phyloP scores from a whole-genome alignment of 73 alveolate genomes.

The Blepharisma japonicum region DNA sequence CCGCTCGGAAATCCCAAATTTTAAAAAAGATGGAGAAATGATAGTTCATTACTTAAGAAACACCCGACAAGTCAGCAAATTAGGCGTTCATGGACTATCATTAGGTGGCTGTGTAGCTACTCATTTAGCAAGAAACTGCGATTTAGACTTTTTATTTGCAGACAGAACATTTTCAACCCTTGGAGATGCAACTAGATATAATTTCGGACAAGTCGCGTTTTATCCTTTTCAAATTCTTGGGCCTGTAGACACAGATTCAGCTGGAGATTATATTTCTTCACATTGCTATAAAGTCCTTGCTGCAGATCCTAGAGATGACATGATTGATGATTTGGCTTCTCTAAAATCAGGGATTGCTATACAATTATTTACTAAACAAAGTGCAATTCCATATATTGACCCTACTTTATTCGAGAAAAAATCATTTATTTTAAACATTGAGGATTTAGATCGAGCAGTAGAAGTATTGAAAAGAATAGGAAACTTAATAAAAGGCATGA shows the following conservation, averaged over 20 bases:
- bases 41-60: background rate
- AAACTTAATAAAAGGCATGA: background rate
- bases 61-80: background rate
- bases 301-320: conserved; percentile 25
- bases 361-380: background rate
- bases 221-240: background rate
- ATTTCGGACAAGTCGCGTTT: conserved; percentile 29
- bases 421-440: background rate
- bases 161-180: conserved; percentile 29
- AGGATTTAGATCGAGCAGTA: background rate
- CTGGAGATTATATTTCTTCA: conserved; percentile 4
- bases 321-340: conserved; percentile 28
- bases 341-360: conserved; percentile 29
- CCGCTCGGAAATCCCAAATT: background rate
- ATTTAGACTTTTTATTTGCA: conserved; percentile 7
- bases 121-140: conserved; percentile 27
- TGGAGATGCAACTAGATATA: background rate
- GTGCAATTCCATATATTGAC: background rate
- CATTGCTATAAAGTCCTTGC: conserved; percentile 30
- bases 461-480: background rate
- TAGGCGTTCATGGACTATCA: conserved; percentile 33
- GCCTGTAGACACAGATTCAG: conserved; percentile 7
- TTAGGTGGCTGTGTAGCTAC: conserved; percentile 35
- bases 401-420: background rate
- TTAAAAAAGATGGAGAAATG: conserved; percentile 23